These are phyloP conservation scores for Thalassiosira profunda DNA, from an alignment of 108 stramenopile genomes.

Conservation along the genomic window DNA sequence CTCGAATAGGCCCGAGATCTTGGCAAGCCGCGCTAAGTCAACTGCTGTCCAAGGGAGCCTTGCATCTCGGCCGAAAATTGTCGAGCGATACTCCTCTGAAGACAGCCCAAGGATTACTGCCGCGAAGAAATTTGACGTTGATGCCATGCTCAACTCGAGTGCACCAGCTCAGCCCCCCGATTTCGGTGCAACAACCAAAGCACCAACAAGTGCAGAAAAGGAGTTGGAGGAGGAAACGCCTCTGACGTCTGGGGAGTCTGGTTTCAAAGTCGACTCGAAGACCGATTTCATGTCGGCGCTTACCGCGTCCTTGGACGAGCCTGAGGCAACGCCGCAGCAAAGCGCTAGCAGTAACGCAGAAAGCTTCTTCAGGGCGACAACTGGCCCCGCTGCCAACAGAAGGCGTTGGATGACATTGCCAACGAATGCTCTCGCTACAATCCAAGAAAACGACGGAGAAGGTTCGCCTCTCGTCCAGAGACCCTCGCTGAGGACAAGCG, in stretches of 20 bases:
- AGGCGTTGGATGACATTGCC: constrained; percentile 79
- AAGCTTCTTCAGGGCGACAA: constrained; percentile 15
- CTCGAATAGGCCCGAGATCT: constrained; percentile 20
- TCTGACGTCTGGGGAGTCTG: constrained; percentile 31
- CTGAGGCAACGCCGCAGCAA: neutral
- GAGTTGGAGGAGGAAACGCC: neutral
- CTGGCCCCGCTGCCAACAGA: constrained; percentile 37
- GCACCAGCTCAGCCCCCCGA: neutral
- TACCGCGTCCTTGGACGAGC: constrained; percentile 52
- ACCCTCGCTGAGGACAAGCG: neutral
- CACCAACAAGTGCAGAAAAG: neutral
- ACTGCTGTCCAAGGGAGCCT: neutral
- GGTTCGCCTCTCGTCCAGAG: neutral
- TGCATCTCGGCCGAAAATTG: constrained; percentile 3
- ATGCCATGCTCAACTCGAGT: constrained; percentile 42
- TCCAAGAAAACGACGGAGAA: constrained; percentile 70
- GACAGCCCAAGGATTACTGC: constrained; percentile 14
- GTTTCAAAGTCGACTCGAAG: constrained; percentile 63
- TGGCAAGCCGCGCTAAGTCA: constrained; percentile 16
- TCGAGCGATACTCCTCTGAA: constrained; percentile 47
- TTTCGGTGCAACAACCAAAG: neutral
- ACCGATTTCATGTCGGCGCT: constrained; percentile 75
- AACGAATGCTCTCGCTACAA: constrained; percentile 69
- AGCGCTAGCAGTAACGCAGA: constrained; percentile 4
- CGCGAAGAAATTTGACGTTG: constrained; percentile 31